Conservation (phyloP, 164 flowering plant genomes). For the Annona squamosa region DNA sequence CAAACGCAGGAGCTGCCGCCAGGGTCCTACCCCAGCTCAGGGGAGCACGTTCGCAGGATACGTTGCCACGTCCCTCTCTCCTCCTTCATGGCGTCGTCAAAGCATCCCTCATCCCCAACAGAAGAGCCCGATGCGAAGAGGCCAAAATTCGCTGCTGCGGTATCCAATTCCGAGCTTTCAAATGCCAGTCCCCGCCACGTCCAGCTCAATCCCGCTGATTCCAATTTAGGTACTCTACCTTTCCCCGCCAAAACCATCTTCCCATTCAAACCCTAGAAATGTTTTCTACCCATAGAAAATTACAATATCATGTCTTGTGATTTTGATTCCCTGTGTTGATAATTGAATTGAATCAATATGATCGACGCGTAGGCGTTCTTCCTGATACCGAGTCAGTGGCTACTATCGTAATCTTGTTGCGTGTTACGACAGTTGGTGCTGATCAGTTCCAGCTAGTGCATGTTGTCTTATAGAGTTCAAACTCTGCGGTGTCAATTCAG, state of each 20-base stretch:
- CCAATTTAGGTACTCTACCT: constrained; percentile 2
- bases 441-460: too few species aligned
- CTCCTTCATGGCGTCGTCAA: constrained; percentile 22
- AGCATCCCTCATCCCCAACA: constrained; percentile 11
- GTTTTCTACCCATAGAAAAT: neutral
- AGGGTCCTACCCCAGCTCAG: neutral
- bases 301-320: neutral
- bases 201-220: constrained; percentile 11
- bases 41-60: neutral
- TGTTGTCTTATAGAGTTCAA: too few species aligned
- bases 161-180: neutral
- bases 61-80: neutral
- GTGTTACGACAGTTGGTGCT: too few species aligned
- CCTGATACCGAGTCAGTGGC: too few species aligned
- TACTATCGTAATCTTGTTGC: too few species aligned
- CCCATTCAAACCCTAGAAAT: neutral
- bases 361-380: neutral
- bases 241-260: neutral
- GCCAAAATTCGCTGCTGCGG: neutral
- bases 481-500: too few species aligned
- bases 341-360: neutral
- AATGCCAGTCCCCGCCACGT: neutral
- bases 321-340: neutral
- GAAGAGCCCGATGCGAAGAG: constrained; percentile 10
- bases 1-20: neutral